Base-by-base conservation (phyloP, 2,329 filamentous ascomycete genomes). In the Elsinoe ampelina region DNA sequence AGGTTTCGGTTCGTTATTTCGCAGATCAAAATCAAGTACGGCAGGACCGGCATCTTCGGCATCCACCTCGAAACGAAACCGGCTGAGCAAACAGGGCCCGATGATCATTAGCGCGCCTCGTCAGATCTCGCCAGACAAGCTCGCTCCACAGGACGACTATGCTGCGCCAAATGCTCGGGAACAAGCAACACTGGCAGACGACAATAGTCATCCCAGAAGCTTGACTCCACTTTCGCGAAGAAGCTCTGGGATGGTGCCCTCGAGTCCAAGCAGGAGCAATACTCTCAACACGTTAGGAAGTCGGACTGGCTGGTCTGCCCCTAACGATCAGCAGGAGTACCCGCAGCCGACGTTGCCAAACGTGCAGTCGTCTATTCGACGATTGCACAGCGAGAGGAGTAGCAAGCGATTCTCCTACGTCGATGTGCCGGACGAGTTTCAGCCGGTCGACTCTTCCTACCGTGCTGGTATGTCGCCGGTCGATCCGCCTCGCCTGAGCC, bases 1-100 rank as follows among this genome's bases (percentile, higher is more conserved):
- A 1, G 63, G 68, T 2, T 60, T 77, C 10, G 73, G 73, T 3
- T 71, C 68, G 34, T 60, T 77, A 1, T 76, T 77, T 55, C 66
- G 70, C 30, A 67, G 73, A 32, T 69, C 67, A 8, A 68, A 66
- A 34, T 69, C 70, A 36, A 59, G 59, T 12, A 60, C 66, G 5
- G 57, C 58, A 17, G 70, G 70, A 57, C 38, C 63, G 8, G 7
- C 20, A 17, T 30, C 36, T 13, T 42, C 39, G 3, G n/a, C 30
- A 10, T 41, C 39, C 15, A 39, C 17, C 8, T n/a, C 32, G 8
- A 56, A 56, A 32, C 39, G 54, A 2, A 56, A 56, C 30, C 39
- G 54, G 19, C 54, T 56, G 6, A 56, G 54, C 41, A 56, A 56
- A 22, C 54, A 56, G 36, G 54, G 54, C 5, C 54, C 54, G 4